These are phyloP conservation scores for Athelia psychrophila DNA, from an alignment of 1,284 basidiomycete species.

Conservation along the genomic window DNA sequence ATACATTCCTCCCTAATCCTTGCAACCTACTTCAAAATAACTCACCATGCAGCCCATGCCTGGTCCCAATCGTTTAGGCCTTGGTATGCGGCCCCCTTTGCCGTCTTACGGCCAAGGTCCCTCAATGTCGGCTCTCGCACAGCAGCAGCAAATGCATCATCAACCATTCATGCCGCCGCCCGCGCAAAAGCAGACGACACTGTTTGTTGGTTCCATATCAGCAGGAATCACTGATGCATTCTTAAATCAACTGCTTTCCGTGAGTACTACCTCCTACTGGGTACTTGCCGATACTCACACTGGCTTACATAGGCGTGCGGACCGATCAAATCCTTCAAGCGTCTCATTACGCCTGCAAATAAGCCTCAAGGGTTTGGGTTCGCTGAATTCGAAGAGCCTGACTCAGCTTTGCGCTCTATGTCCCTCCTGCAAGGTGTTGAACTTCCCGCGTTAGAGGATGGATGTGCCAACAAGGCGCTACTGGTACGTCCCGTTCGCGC, in stretches of 20 bases:
- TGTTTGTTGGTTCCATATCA: conserved; percentile 95
- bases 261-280: conserved; percentile 36
- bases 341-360: conserved; percentile 84
- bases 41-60: conserved; percentile 58
- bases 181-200: conserved; percentile 56
- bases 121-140: conserved; percentile 83
- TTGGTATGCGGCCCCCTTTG: conserved; percentile 80
- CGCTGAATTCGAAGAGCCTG: conserved; percentile 88
- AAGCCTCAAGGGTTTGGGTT: conserved; percentile 96
- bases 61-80: conserved; percentile 64
- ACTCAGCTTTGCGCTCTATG: conserved; percentile 82
- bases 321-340: conserved; percentile 82
- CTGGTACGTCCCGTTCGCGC: conserved; percentile 60
- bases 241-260: conserved; percentile 74
- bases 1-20: too few relatives aligned
- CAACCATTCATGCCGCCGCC: conserved; percentile 61
- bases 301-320: conserved; percentile 72
- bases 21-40: conserved; percentile 3
- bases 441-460: conserved; percentile 83
- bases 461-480: conserved; percentile 82
- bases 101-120: conserved; percentile 84
- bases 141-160: conserved; percentile 68
- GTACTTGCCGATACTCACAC: not conserved
- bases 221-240: conserved; percentile 85
- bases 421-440: conserved; percentile 81